A percentile compares a stretch with the other conserved stretches of the same genome.
These are phyloP conservation scores for Silybum marianum DNA, from an alignment of 129 eudicot genomes.

Conservation along the genomic window DNA sequence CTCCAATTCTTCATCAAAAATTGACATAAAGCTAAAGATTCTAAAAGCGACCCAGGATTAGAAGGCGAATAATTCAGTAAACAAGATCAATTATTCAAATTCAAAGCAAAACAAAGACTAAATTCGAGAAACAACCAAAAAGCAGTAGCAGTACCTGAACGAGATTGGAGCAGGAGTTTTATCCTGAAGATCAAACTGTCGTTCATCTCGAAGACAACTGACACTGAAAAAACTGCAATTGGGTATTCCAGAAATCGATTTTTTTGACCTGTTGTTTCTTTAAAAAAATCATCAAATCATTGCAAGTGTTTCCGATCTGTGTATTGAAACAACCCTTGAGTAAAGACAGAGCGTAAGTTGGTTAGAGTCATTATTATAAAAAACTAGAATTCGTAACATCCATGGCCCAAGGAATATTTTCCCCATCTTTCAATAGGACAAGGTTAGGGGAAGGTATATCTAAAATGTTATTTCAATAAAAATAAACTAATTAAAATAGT, in stretches of 20 bases:
- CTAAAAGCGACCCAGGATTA: slow-evolving; percentile 9
- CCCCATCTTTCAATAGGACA: background rate
- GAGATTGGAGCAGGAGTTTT: slow-evolving; percentile 26
- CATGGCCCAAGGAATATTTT: slow-evolving; percentile 6
- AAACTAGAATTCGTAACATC: background rate
- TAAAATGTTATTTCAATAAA: too few relatives aligned
- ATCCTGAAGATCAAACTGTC: slow-evolving; percentile 26
- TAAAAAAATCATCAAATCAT: slow-evolving; percentile 8
- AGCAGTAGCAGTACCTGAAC: slow-evolving; percentile 24
- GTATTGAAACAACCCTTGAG: slow-evolving; percentile 13
- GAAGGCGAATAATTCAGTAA: slow-evolving; percentile 9
- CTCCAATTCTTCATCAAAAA: background rate
- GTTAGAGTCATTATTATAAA: slow-evolving; percentile 9
- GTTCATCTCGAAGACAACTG: slow-evolving; percentile 15
- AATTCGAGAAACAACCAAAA: background rate
- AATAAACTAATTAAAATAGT: too few relatives aligned
- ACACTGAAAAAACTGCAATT: slow-evolving; percentile 10
- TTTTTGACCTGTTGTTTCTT: slow-evolving; percentile 1
- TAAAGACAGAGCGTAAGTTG: slow-evolving; percentile 22
- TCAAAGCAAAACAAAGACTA: background rate
- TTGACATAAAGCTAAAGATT: background rate
- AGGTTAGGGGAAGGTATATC: slow-evolving; percentile 18
- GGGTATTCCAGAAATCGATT: slow-evolving; percentile 24
- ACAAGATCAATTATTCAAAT: background rate
- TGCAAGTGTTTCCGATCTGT: slow-evolving; percentile 29